Base-by-base conservation (phyloP, 1,284 basidiomycete genomes). In the Malassezia vespertilionis region DNA sequence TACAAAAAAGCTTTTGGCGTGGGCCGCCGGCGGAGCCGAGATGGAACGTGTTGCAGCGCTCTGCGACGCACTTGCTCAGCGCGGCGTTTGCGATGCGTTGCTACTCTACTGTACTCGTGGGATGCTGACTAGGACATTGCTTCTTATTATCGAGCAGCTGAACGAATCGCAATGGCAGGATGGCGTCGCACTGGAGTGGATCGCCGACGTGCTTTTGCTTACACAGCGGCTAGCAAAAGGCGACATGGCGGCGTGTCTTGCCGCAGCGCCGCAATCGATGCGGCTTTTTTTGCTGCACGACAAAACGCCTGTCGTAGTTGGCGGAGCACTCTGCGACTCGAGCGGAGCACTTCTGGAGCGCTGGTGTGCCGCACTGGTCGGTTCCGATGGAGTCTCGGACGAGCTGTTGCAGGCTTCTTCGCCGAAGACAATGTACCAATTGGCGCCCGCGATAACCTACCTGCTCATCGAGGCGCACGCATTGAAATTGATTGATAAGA, bases 331-430 rank as follows among this genome's bases (percentile, higher is more conserved):
- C 21, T 9, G n/a, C 7, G 21, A 22, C 1, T 8, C 6, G 8
- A 15, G 5, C 12, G 21, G 17, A 14, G 36, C 22, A 12, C 27
- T 47, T 33, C 15, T 47, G 26, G 37, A 27, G 21, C 39, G 45
- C 12, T 47, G 45, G 45, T 41, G 33, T 33, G 10, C 12, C 20
- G 36, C 23, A 9, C 21, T 47, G 32, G 27, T 35, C 7, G 36
- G 28, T 7, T 22, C n/a, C 0, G 32, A 41, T 1, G 45, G 33
- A 24, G 20, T 41, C 3, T 20, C 33, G 8, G 38, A 40, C 7
- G 28, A 12, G 1, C 15, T 47, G 27, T 23, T 47, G 4, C 20
- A 21, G n/a, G 33, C 11, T 7, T 41, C 45, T n/a, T 39, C 45
- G 2, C 45, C 45, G 8, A 41, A 39, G 45, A 40, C 34, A 14